These are phyloP conservation scores for Cyclotella atomus DNA, from an alignment of 108 stramenopile species.

Conservation along the genomic window DNA sequence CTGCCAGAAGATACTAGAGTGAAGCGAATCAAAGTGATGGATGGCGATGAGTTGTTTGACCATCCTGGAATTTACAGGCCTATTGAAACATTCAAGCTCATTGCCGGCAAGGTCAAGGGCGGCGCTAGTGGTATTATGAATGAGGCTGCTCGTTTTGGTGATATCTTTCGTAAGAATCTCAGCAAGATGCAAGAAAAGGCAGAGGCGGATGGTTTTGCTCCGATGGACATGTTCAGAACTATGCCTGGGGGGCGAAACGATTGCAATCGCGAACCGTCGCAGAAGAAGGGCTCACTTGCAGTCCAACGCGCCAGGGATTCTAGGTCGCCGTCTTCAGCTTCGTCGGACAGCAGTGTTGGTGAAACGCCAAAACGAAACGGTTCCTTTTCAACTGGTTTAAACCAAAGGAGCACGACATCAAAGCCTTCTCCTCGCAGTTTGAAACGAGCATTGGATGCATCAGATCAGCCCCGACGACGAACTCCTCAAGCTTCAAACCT, in stretches of 20 bases:
- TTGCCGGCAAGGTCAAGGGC: slow-evolving; percentile 19
- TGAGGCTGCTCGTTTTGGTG: slow-evolving; percentile 36
- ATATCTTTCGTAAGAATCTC: slow-evolving; percentile 33
- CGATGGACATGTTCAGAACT: slow-evolving; percentile 45
- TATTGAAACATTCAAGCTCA: slow-evolving; percentile 40
- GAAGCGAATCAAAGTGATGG: slow-evolving; percentile 60
- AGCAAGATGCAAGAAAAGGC: slow-evolving; percentile 31
- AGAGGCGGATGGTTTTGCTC: slow-evolving; percentile 46
- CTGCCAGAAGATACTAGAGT: slow-evolving; percentile 54
- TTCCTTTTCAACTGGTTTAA: background rate
- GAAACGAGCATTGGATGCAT: background rate
- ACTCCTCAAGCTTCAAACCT: background rate
- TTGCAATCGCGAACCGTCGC: background rate
- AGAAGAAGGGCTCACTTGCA: background rate
- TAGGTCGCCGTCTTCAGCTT: background rate
- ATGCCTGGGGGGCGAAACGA: slow-evolving; percentile 5
- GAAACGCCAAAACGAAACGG: background rate
- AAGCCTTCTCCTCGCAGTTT: background rate
- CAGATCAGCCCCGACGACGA: background rate
- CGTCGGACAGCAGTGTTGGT: slow-evolving; percentile 2
- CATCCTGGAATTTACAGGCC: slow-evolving; percentile 61
- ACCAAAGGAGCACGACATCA: background rate
- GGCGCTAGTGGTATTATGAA: slow-evolving; percentile 21
- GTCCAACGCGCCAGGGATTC: background rate
- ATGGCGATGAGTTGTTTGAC: slow-evolving; percentile 36